Conservation (phyloP, 495 filamentous ascomycete species). For the Hapsidospora chrysogenum region DNA sequence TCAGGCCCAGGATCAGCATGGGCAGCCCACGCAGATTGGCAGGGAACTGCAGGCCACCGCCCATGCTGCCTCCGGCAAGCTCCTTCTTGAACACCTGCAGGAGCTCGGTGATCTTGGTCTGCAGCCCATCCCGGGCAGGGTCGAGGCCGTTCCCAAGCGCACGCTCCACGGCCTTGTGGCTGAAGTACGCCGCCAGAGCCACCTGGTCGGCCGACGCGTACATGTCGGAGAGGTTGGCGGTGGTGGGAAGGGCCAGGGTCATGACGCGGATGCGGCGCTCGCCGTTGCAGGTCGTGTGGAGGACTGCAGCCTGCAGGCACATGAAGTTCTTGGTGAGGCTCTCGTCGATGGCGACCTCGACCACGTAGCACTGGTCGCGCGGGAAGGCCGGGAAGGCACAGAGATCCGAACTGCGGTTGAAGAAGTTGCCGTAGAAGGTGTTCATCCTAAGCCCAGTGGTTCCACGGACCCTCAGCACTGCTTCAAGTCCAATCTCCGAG, state of each 20-base stretch:
- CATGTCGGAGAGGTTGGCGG: slow-evolving; percentile 71
- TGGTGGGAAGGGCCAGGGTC: slow-evolving; percentile 86
- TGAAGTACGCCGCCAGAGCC: slow-evolving; percentile 86
- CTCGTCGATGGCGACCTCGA: slow-evolving; percentile 97
- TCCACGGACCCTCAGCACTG: slow-evolving; percentile 85
- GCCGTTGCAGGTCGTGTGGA: slow-evolving; percentile 96
- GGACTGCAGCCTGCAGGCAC: slow-evolving; percentile 88
- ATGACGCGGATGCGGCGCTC: slow-evolving; percentile 88
- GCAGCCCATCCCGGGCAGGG: slow-evolving; percentile 74
- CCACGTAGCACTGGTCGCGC: slow-evolving; percentile 93
- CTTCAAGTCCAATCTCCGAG: slow-evolving; percentile 88
- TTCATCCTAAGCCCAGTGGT: slow-evolving; percentile 93
- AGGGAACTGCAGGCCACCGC: slow-evolving; percentile 85
- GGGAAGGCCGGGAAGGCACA: slow-evolving; percentile 97
- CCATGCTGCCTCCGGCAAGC: slow-evolving; percentile 87
- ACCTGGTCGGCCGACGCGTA: slow-evolving; percentile 91
- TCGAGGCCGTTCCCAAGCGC: slow-evolving; percentile 75
- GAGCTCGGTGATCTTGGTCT: slow-evolving; percentile 82
- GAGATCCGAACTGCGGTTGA: slow-evolving; percentile 91
- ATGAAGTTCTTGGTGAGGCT: slow-evolving; percentile 82
- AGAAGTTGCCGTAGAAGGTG: slow-evolving; percentile 98
- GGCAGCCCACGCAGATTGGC: slow-evolving; percentile 78
- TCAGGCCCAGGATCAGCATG: slow-evolving; percentile 80
- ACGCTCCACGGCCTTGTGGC: slow-evolving; percentile 92
- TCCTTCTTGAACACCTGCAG: slow-evolving; percentile 94